Conservation (phyloP, 306 rosid species). For the Glycyrrhiza uralensis region DNA sequence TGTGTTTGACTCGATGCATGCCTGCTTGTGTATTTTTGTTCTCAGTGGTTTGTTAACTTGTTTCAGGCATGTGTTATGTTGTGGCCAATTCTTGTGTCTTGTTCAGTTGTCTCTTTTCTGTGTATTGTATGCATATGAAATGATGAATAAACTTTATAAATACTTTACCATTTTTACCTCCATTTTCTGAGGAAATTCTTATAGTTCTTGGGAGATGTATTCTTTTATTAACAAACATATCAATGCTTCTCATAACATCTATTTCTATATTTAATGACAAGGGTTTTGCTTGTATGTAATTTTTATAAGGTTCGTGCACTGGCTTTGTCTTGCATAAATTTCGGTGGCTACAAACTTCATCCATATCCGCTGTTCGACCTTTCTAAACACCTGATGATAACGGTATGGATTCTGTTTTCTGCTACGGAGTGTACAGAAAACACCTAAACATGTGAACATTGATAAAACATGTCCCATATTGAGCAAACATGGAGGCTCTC, state of each 20-base stretch:
- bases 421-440: not conserved
- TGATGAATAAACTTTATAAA: not conserved
- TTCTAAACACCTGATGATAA: conserved; percentile 66
- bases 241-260: not conserved
- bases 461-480: not conserved
- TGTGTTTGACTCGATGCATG: conserved; percentile 10
- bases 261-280: not conserved
- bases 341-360: conserved; percentile 83
- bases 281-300: not conserved
- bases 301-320: conserved; percentile 58
- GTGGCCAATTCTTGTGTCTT: not conserved
- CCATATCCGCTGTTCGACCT: conserved; percentile 68
- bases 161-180: not conserved
- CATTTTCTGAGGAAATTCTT: not conserved
- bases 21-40: not conserved
- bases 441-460: not conserved
- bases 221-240: not conserved
- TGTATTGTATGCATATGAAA: not conserved
- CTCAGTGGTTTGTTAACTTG: not conserved
- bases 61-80: not conserved
- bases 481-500: not conserved
- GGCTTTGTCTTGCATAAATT: conserved; percentile 73
- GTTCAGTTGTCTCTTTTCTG: not conserved
- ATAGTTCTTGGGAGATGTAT: not conserved
- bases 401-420: conserved; percentile 48